Evolutionary conservation across 2,329 filamentous ascomycete genomes (phyloP).

Genomic region (Graphilbum ipis-grandicollis): DNA sequence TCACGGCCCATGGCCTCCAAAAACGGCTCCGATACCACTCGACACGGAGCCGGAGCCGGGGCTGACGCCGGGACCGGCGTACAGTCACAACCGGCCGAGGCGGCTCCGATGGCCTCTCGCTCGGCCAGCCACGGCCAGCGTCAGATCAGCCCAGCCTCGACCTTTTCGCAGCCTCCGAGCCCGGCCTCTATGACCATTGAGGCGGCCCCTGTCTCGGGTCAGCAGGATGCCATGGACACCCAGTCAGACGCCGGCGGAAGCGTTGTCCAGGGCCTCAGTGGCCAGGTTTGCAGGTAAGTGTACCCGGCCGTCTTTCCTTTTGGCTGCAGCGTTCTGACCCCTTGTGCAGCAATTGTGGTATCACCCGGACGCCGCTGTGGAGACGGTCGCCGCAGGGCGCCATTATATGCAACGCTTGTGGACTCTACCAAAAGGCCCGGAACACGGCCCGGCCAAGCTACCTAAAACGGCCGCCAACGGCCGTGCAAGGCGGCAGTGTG

Average conservation of each 20-base stretch:
- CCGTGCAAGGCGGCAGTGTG: slow-evolving; percentile 20
- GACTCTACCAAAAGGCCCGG: slow-evolving; percentile 82
- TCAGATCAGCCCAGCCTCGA: slow-evolving; percentile 1
- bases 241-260: slow-evolving; percentile 6
- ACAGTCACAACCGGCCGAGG: slow-evolving; percentile 11
- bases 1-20: slow-evolving; percentile 10
- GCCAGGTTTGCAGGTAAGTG: slow-evolving; percentile 55
- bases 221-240: neutral
- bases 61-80: slow-evolving; percentile 6
- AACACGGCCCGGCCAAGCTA: slow-evolving; percentile 85
- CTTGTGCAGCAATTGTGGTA: slow-evolving; percentile 67
- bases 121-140: slow-evolving; percentile 1
- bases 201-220: neutral
- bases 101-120: slow-evolving; percentile 1
- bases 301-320: too few relatives aligned
- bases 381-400: slow-evolving; percentile 80
- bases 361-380: slow-evolving; percentile 88
- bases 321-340: too few relatives aligned
- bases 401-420: slow-evolving; percentile 96
- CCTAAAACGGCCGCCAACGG: slow-evolving; percentile 56
- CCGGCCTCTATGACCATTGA: slow-evolving; percentile 8
- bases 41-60: too few relatives aligned
- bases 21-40: slow-evolving; percentile 3
- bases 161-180: slow-evolving; percentile 6
- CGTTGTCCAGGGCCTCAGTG: slow-evolving; percentile 23